Evolutionary conservation across 2,329 filamentous ascomycete genomes (phyloP).

Genomic region (Periconia macrospinosa): DNA sequence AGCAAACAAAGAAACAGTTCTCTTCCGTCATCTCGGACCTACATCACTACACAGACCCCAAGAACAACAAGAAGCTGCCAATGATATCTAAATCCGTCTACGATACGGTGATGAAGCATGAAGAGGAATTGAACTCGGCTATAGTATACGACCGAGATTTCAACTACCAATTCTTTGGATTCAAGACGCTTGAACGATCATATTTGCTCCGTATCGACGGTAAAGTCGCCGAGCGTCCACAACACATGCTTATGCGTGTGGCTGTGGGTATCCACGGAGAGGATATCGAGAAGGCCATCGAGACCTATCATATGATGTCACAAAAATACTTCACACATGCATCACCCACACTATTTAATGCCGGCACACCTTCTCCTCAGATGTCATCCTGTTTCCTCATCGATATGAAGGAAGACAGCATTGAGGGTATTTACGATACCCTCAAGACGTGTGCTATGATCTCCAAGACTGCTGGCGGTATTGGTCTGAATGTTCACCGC

Average conservation of each 20-base stretch:
- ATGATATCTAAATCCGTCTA: conserved; percentile 96
- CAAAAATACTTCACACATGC: conserved; percentile 98
- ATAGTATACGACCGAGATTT: conserved; percentile 99
- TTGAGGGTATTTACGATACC: conserved; percentile 98
- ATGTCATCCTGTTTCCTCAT: conserved; percentile 98
- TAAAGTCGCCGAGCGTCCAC: conserved; percentile 94
- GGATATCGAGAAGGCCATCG: conserved; percentile 88
- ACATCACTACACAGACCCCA: conserved; percentile 95
- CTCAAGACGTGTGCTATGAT: conserved; percentile 99
- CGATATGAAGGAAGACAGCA: conserved; percentile 99
- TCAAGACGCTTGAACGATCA: conserved; percentile 98
- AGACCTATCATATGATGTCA: conserved; percentile 99
- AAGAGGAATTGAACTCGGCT: conserved; percentile 95
- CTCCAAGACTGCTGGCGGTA: conserved; percentile 98
- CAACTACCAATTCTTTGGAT: conserved; percentile 99
- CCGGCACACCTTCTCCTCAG: conserved; percentile 91
- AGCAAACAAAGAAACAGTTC: conserved; percentile 99
- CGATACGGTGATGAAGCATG: conserved; percentile 91
- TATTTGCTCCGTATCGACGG: conserved; percentile 94
- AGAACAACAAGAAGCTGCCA: conserved; percentile 78
- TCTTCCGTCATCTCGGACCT: conserved; percentile 93
- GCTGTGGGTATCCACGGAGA: conserved; percentile 96
- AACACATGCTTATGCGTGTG: conserved; percentile 99
- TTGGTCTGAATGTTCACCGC: conserved; percentile 93
- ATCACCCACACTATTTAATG: conserved; percentile 97